Evolutionary conservation across 2,329 filamentous ascomycete species (phyloP).

Genomic region (Claviceps sp.): DNA sequence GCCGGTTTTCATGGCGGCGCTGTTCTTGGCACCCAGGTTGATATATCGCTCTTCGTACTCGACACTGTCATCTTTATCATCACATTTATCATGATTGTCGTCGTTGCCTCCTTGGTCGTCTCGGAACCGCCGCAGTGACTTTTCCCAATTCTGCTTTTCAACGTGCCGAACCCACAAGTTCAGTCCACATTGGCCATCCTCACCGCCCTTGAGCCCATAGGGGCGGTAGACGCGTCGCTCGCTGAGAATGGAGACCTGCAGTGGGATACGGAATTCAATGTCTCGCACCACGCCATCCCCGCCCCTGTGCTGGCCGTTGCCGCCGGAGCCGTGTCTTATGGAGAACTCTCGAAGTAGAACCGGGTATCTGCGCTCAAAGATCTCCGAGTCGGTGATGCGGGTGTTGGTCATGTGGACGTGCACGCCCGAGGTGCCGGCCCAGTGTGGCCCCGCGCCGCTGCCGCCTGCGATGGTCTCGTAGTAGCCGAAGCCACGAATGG

Average conservation of each 20-base stretch:
- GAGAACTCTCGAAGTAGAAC: slow-evolving; percentile 60
- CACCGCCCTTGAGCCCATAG: slow-evolving; percentile 60
- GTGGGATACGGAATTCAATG: slow-evolving; percentile 65
- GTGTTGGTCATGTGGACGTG: slow-evolving; percentile 60
- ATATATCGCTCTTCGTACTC: slow-evolving; percentile 49
- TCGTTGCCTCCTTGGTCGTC: slow-evolving; percentile 7
- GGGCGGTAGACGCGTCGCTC: slow-evolving; percentile 64
- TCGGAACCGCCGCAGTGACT: slow-evolving; percentile 26
- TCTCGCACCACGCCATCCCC: slow-evolving; percentile 66
- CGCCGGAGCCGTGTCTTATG: slow-evolving; percentile 48
- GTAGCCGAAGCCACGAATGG: slow-evolving; percentile 29
- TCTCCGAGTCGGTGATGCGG: slow-evolving; percentile 47
- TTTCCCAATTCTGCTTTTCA: slow-evolving; percentile 38
- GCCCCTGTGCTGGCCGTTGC: slow-evolving; percentile 51
- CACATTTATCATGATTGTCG: slow-evolving; percentile 8
- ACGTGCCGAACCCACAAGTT: slow-evolving; percentile 81
- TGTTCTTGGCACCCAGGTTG: slow-evolving; percentile 70
- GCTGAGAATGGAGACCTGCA: slow-evolving; percentile 65
- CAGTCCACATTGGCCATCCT: slow-evolving; percentile 62
- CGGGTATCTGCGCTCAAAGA: slow-evolving; percentile 45
- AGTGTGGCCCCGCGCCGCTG: slow-evolving; percentile 51
- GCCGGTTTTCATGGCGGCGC: slow-evolving; percentile 59
- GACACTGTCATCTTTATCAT: slow-evolving; percentile 15
- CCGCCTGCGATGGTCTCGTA: slow-evolving; percentile 53
- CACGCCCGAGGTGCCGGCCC: slow-evolving; percentile 29